These are phyloP conservation scores for Fusarium compactum DNA, from an alignment of 2,329 filamentous ascomycete genomes.

Conservation along the genomic window DNA sequence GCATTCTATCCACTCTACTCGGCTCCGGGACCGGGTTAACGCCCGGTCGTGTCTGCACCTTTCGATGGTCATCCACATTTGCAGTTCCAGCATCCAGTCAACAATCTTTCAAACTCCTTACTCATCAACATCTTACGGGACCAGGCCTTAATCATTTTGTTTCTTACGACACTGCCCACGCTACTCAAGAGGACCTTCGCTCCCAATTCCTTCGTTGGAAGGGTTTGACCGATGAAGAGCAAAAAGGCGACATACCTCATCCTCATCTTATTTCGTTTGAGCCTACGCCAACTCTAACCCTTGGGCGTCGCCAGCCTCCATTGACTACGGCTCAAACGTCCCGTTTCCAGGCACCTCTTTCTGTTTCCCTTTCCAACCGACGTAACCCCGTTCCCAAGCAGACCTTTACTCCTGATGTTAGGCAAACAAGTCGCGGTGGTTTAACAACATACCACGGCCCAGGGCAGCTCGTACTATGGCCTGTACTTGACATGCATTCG, in stretches of 20 bases:
- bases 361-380: slow-evolving; percentile 44
- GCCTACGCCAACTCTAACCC: slow-evolving; percentile 86
- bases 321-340: slow-evolving; percentile 60
- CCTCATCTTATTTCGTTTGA: slow-evolving; percentile 86
- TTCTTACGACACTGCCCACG: slow-evolving; percentile 50
- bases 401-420: slow-evolving; percentile 68
- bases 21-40: slow-evolving; percentile 19
- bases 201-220: slow-evolving; percentile 53
- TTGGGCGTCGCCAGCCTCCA: slow-evolving; percentile 80
- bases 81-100: slow-evolving; percentile 1
- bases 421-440: slow-evolving; percentile 83
- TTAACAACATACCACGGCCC: slow-evolving; percentile 96
- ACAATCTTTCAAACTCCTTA: slow-evolving; percentile 44
- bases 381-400: slow-evolving; percentile 47
- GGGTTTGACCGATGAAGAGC: slow-evolving; percentile 36
- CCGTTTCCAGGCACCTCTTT: slow-evolving; percentile 58
- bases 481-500: slow-evolving; percentile 82
- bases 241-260: slow-evolving; percentile 59
- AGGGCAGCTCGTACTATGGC: slow-evolving; percentile 92
- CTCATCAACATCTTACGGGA: slow-evolving; percentile 49
- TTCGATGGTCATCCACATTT: slow-evolving; percentile 26
- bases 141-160: slow-evolving; percentile 42
- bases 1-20: slow-evolving; percentile 30
- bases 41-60: neutral
- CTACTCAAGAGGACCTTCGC: slow-evolving; percentile 52